Conservation (phyloP, 1,284 basidiomycete genomes). For the Exsudoporus floridanus region DNA sequence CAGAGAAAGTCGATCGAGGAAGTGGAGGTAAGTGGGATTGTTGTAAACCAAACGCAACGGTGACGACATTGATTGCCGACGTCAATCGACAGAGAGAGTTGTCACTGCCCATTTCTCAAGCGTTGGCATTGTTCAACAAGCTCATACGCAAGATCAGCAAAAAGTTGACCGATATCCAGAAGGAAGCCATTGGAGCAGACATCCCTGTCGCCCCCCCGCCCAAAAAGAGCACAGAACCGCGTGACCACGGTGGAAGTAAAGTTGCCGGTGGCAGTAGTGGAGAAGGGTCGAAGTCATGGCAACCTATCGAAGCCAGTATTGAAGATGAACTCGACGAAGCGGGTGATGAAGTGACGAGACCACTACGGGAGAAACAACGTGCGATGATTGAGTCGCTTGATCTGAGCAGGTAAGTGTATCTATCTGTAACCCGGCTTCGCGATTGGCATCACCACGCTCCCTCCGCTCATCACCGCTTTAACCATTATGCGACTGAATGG, state of each 20-base stretch:
- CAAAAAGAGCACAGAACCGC: slow-evolving; percentile 4
- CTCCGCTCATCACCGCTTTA: slow-evolving; percentile 15
- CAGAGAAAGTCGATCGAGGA: slow-evolving; percentile 93
- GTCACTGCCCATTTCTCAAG: slow-evolving; percentile 81
- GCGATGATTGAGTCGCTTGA: slow-evolving; percentile 86
- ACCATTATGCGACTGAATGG: background rate
- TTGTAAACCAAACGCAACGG: background rate
- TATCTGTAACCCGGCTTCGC: slow-evolving; percentile 3
- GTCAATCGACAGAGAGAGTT: slow-evolving; percentile 61
- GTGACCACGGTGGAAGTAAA: slow-evolving; percentile 6
- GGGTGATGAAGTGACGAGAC: slow-evolving; percentile 52
- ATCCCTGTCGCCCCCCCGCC: slow-evolving; percentile 40
- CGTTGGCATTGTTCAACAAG: slow-evolving; percentile 90
- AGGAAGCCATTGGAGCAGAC: slow-evolving; percentile 66
- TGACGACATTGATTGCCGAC: slow-evolving; percentile 12
- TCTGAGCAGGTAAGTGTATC: slow-evolving; percentile 71
- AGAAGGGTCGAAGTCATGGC: slow-evolving; percentile 38
- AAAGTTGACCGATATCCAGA: slow-evolving; percentile 79
- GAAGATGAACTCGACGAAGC: slow-evolving; percentile 73
- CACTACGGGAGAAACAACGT: slow-evolving; percentile 67
- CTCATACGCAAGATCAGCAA: slow-evolving; percentile 85
- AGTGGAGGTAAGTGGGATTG: slow-evolving; percentile 60
- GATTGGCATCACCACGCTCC: background rate
- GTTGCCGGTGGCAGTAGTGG: slow-evolving; percentile 23
- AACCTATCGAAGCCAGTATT: slow-evolving; percentile 53